These are phyloP conservation scores for Penicillium nucicola DNA, from an alignment of 495 filamentous ascomycete genomes.

Conservation along the genomic window DNA sequence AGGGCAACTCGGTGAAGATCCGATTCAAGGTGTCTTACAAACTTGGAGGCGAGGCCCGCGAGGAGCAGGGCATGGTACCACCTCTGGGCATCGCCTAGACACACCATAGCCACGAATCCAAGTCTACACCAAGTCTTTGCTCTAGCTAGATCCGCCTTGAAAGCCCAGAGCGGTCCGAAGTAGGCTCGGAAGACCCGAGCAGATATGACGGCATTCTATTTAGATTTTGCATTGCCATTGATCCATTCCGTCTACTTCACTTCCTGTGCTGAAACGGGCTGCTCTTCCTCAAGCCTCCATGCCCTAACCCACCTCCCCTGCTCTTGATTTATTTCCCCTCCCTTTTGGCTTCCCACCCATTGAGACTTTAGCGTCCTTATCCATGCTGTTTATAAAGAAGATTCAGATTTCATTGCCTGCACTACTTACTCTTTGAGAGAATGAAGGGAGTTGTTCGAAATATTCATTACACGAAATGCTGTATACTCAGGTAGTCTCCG, in stretches of 20 bases:
- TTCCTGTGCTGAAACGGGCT: neutral
- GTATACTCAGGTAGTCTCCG: too few relatives aligned
- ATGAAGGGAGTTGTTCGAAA: neutral
- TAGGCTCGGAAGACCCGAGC: neutral
- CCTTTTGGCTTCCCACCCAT: constrained; percentile 4
- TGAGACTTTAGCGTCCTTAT: constrained; percentile 23
- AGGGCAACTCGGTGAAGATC: constrained; percentile 77
- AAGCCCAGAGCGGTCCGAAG: neutral
- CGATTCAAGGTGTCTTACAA: constrained; percentile 84
- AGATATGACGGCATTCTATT: neutral
- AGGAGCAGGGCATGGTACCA: constrained; percentile 89
- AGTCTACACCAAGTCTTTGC: neutral
- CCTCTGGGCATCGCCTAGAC: constrained; percentile 68
- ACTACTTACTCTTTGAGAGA: neutral
- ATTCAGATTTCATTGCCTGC: neutral
- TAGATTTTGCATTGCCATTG: neutral
- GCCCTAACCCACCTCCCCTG: neutral
- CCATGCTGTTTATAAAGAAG: constrained; percentile 23
- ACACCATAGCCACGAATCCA: neutral
- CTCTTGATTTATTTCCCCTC: neutral
- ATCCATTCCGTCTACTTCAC: neutral
- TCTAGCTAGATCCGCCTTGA: neutral
- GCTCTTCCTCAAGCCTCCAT: neutral
- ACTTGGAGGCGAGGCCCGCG: constrained; percentile 58
- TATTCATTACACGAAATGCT: too few relatives aligned